Evolutionary conservation across 192 early-diverging fungal species (phyloP).

Genomic region (Kappamyces sp.): DNA sequence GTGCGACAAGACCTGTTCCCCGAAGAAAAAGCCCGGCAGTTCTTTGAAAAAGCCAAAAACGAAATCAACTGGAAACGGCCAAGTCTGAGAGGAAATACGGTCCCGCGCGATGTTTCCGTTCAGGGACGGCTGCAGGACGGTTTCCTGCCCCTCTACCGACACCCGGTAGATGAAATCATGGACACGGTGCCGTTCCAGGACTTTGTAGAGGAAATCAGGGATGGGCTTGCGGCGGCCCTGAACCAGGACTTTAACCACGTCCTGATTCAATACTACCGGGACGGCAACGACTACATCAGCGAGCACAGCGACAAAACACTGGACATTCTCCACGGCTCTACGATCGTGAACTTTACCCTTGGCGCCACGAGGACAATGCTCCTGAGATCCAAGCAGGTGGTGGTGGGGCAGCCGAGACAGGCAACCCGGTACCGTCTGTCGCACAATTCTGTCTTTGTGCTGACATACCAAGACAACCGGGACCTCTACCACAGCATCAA

Average conservation of each 20-base stretch:
- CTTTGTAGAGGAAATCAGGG: conserved; percentile 1
- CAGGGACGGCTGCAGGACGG: too few species aligned
- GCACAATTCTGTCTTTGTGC: conserved; percentile 7
- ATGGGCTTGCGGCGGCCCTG: background rate
- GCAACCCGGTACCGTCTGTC: too few species aligned
- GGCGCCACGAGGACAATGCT: conserved; percentile 13
- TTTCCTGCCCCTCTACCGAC: conserved; percentile 12
- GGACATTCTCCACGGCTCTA: conserved; percentile 1
- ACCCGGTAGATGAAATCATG: conserved; percentile 9
- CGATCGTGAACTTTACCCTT: conserved; percentile 6
- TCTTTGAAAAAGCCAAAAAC: too few species aligned
- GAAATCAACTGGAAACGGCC: too few species aligned
- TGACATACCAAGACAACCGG: background rate
- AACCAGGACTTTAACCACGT: conserved; percentile 8
- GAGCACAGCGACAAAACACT: conserved; percentile 13
- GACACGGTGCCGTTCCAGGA: background rate
- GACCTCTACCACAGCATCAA: background rate
- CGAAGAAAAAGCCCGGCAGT: too few species aligned
- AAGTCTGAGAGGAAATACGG: too few species aligned
- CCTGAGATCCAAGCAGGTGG: conserved; percentile 8
- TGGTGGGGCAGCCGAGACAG: too few species aligned
- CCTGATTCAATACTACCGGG: conserved; percentile 11
- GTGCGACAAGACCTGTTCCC: too few species aligned
- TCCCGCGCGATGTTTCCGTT: too few species aligned
- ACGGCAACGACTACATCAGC: conserved; percentile 11